Evolutionary conservation across 768 basidiomycete species (phyloP), one percentile per base, ranked within the genome.

Genomic region (Rhodotorula babjevae): DNA sequence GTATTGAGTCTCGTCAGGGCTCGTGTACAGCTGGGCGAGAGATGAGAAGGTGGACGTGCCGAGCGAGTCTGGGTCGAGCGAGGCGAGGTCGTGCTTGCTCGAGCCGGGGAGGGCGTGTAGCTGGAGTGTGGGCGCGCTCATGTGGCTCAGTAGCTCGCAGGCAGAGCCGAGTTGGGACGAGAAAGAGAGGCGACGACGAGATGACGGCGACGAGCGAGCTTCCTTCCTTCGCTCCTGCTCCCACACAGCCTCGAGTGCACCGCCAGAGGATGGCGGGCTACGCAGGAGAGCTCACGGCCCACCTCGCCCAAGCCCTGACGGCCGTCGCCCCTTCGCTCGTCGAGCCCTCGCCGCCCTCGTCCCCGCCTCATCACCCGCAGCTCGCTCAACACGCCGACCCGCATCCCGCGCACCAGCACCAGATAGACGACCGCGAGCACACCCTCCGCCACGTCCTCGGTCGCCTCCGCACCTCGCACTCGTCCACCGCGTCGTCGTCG

Each of bases 61-160:
- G 44, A 74, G 73, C 4, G 67, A 68, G 5, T 71, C 36, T 0
- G 74, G 74, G 55, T 75, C 74, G 19, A 75, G 68, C 33, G 57
- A 63, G 1, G 67, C 66, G 14, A 75, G 40, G 58, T 75, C 74
- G 57, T 75, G 65, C 0, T 31, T 68, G 21, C 42, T 7, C 2
- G 65, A 60, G 5, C 70, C 74, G 2, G 70, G 57, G 27, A 72
- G 23, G 9, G 65, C 70, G 68, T 69, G 50, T 18, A 75, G 65
- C 61, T 72, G 52, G 7, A 71, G 16, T 8, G 23, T 27, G 23
- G 23, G 50, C 2, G 50, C 25, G 27, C 25, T 27, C 50, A 52
- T 52, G 3, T 36, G 36, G 36, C 36, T 9, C 5, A 9, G 9
- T 9, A 36, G 36, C 36, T 36, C 5, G 36, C 9, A 4, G 36